These are phyloP conservation scores for Diplodia mutila DNA, from an alignment of 2,329 filamentous ascomycete species.

Conservation along the genomic window DNA sequence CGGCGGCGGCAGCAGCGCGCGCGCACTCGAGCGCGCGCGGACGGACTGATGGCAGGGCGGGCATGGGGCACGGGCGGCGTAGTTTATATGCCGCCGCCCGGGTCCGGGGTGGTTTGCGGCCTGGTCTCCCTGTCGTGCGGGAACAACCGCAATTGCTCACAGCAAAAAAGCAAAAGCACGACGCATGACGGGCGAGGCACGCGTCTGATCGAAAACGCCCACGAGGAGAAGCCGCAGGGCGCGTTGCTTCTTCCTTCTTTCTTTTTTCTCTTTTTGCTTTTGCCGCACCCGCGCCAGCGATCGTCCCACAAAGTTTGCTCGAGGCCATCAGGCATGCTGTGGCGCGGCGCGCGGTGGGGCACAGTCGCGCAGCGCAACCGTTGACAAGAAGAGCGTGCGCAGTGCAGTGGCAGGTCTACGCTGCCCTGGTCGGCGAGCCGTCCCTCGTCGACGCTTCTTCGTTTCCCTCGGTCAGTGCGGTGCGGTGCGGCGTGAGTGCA, in stretches of 20 bases:
- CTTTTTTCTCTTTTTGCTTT: not conserved
- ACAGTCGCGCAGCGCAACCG: not conserved
- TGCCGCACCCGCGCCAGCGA: not conserved
- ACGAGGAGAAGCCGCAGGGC: not conserved
- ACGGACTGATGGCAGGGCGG: not conserved
- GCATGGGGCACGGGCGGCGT: not conserved
- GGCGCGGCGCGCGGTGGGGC: slow-evolving; percentile 5
- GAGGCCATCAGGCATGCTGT: not conserved
- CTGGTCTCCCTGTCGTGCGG: slow-evolving; percentile 11
- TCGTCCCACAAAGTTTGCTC: not conserved
- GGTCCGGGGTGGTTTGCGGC: slow-evolving; percentile 6
- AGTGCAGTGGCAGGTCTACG: not conserved
- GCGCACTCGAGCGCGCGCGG: too few relatives aligned
- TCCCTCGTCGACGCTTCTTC: slow-evolving; percentile 18
- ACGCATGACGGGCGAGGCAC: not conserved
- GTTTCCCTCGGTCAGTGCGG: slow-evolving; percentile 5
- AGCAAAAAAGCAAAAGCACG: slow-evolving; percentile 4
- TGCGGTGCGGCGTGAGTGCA: slow-evolving; percentile 14
- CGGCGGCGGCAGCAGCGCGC: slow-evolving; percentile 14
- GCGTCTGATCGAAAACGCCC: not conserved
- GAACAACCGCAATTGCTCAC: slow-evolving; percentile 7
- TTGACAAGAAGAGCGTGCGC: not conserved
- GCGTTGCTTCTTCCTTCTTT: not conserved
- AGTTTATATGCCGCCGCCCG: not conserved
- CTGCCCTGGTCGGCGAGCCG: slow-evolving; percentile 19